phyloP scores from a whole-genome alignment of 495 filamentous ascomycete species.

The Daldinia grandis region DNA sequence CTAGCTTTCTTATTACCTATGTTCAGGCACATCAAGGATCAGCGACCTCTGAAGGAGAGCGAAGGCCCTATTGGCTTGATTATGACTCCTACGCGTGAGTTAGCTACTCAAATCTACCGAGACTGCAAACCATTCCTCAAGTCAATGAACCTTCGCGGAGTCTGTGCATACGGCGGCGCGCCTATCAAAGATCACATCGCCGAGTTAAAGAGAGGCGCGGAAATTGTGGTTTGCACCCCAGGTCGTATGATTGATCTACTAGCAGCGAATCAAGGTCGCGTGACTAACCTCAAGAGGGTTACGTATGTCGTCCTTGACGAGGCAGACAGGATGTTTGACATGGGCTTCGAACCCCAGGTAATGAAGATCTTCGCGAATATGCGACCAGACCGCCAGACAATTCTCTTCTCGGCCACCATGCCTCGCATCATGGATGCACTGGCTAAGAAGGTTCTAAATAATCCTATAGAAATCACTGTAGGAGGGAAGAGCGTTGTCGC shows the following conservation, averaged over 20 bases:
- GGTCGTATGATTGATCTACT: conserved; percentile 98
- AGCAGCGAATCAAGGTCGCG: conserved; percentile 88
- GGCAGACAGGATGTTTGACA: conserved; percentile 99
- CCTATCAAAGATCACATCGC: conserved; percentile 99
- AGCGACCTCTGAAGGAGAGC: conserved; percentile 78
- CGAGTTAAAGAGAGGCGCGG: conserved; percentile 91
- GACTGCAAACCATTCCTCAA: conserved; percentile 95
- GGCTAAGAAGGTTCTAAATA: conserved; percentile 84
- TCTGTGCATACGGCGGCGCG: conserved; percentile 95
- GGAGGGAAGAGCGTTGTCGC: conserved; percentile 92
- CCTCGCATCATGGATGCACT: conserved; percentile 92
- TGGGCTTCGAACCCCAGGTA: conserved; percentile 98
- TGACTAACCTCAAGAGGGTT: conserved; percentile 87
- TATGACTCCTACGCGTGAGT: conserved; percentile 93
- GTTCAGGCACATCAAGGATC: conserved; percentile 98
- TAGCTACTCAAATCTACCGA: conserved; percentile 92
- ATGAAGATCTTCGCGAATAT: conserved; percentile 95
- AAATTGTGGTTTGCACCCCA: conserved; percentile 94
- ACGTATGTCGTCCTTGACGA: conserved; percentile 96
- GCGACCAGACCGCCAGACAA: conserved; percentile 89
- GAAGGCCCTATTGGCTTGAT: conserved; percentile 91
- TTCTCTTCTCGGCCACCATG: conserved; percentile 96
- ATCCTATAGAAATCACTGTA: conserved; percentile 89
- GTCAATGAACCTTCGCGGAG: conserved; percentile 84
- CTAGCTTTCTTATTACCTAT: conserved; percentile 94